phyloP scores from a whole-genome alignment of 129 eudicot genomes.

The Arctium minus region DNA sequence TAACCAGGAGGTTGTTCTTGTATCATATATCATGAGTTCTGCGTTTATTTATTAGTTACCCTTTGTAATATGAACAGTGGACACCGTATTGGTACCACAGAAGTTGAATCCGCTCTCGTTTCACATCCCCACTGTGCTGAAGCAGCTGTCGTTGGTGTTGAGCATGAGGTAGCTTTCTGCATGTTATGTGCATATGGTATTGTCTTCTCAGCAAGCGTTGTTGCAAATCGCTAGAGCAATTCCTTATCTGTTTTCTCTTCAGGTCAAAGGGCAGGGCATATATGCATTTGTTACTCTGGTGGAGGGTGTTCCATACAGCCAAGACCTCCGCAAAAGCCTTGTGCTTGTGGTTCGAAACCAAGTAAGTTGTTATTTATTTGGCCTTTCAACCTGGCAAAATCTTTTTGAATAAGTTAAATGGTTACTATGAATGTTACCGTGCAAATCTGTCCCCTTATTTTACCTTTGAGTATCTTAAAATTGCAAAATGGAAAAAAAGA shows the following conservation, averaged over 20 bases:
- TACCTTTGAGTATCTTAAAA: not conserved
- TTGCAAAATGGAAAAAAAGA: not conserved
- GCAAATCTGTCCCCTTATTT: not conserved
- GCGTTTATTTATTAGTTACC: not conserved
- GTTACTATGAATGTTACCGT: not conserved
- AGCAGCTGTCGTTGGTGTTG: constrained; percentile 99
- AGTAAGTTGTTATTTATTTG: constrained; percentile 33
- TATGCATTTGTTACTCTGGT: constrained; percentile 92
- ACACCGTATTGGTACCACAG: constrained; percentile 97
- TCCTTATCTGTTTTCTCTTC: constrained; percentile 9
- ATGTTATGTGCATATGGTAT: not conserved
- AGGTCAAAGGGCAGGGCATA: constrained; percentile 99
- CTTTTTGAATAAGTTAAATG: not conserved
- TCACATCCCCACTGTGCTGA: constrained; percentile 96
- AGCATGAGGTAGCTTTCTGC: constrained; percentile 72
- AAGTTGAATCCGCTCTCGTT: constrained; percentile 98
- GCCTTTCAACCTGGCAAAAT: not conserved
- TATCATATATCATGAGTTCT: not conserved
- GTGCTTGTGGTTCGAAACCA: constrained; percentile 67
- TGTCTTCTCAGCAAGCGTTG: not conserved
- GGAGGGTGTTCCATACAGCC: constrained; percentile 93
- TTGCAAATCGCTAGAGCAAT: not conserved
- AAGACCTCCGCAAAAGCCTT: constrained; percentile 88
- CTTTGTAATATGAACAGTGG: constrained; percentile 53
- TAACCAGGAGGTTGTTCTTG: not conserved